phyloP scores from a whole-genome alignment of 306 rosid species.

The Chamaecrista fasciculata region DNA sequence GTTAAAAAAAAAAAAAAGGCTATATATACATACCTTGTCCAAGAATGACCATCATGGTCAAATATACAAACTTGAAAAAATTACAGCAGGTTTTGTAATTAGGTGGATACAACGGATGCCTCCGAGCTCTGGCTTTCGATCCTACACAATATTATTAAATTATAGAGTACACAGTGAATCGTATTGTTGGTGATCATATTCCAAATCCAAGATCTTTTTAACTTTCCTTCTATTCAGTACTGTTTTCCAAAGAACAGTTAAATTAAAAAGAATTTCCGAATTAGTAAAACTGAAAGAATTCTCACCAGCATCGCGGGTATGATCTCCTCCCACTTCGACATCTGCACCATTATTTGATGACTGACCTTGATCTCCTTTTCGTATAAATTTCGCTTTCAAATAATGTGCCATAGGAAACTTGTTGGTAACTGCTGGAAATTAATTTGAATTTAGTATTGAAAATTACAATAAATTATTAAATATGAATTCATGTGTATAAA shows the following conservation, averaged over 20 bases:
- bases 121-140: background rate
- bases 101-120: background rate
- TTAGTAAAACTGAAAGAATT: background rate
- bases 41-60: background rate
- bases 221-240: background rate
- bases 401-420: background rate
- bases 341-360: background rate
- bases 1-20: too few species aligned
- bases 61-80: background rate
- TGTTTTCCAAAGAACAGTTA: background rate
- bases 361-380: background rate
- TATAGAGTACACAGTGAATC: too few species aligned
- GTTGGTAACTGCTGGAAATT: background rate
- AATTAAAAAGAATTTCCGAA: background rate
- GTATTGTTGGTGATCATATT: background rate
- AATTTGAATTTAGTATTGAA: too few species aligned
- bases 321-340: background rate
- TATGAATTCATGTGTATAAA: too few species aligned
- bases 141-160: constrained; percentile 16
- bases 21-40: constrained; percentile 4
- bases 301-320: background rate
- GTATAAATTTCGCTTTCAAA: too few species aligned
- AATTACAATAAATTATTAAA: too few species aligned
- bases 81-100: constrained; percentile 2
- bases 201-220: background rate